Evolutionary conservation across 306 rosid species (phyloP), one percentile per base, ranked within the genome.

Genomic region (Cicer cuneatum): DNA sequence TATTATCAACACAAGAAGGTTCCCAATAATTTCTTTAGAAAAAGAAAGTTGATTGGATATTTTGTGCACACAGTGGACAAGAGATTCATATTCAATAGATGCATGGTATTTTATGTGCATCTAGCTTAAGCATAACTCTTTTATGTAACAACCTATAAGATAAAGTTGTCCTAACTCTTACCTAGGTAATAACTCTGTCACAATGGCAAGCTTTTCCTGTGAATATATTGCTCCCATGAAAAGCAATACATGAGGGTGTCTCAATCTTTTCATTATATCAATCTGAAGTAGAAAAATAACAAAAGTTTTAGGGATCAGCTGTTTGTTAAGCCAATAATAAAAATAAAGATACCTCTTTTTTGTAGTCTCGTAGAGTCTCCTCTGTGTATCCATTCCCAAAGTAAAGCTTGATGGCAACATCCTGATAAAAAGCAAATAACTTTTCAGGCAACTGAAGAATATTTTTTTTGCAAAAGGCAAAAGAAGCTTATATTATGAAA

Each of bases 151-250:
- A 73, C 67, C 41, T 67, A 60, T 54, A 43, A 52, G 60, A 71
- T 67, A 52, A 51, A 45, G 56, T 45, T 41, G 79, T 49, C 66
- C 52, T 7, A 78, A 63, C 46, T 79, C 78, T 63, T 85, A 88
- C 96, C 97, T 88, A 18, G 93, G 96, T 59, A 92, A 66, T 60
- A 86, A 83, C 84, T 89, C 96, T 47, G 93, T 90, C 74, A 90
- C 92, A 41, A 88, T 89, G 72, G 96, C 88, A 67, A 86, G 90
- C 66, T 83, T 77, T 83, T 86, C 87, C 54, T 16, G 90, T 42
- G 96, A 81, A 79, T 77, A 90, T 47, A 87, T 88, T 38, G 96
- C 96, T 77, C 97, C 97, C 93, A 92, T 85, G 78, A 89, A 92
- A 64, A 92, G 78, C 81, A 92, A 72, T 15, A 90, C 93, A 83